Evolutionary conservation across 139 green algal genomes (phyloP).

Genomic region (Chlorella sorokiniana): DNA sequence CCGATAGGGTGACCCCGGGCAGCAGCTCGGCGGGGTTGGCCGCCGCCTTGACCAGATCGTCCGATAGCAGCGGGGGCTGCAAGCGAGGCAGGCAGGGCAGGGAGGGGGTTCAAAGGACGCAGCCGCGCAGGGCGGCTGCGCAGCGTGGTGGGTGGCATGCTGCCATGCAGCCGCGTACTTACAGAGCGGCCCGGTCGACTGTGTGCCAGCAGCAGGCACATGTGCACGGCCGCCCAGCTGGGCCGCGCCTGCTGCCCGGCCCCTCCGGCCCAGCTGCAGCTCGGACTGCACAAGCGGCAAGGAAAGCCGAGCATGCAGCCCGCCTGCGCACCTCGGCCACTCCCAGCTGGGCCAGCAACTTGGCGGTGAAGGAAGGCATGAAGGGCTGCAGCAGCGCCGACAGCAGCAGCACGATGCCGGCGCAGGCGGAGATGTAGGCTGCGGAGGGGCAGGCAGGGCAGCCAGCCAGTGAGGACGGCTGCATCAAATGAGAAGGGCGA

Average conservation of each 20-base stretch:
- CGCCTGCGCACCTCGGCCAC: conserved; percentile 7
- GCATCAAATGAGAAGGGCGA: background rate
- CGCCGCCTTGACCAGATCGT: conserved; percentile 44
- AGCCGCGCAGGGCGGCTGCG: no score
- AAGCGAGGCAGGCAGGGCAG: background rate
- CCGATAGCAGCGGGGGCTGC: conserved; percentile 47
- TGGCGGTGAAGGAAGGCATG: conserved; percentile 86
- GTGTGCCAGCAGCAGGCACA: no score
- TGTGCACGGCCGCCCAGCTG: no score
- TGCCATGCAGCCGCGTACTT: no score
- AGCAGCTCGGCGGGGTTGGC: conserved; percentile 62
- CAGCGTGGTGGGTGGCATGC: background rate
- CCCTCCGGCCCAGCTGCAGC: no score
- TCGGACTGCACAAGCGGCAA: no score
- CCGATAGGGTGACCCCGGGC: conserved; percentile 71
- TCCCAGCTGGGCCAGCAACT: conserved; percentile 63
- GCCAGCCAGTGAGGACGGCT: background rate
- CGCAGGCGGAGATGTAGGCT: conserved; percentile 57
- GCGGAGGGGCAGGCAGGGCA: background rate
- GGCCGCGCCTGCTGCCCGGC: no score
- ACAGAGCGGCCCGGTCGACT: no score
- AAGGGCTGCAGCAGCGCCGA: conserved; percentile 88
- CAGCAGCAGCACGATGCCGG: conserved; percentile 84
- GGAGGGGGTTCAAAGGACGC: background rate
- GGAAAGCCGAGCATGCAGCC: no score